Evolutionary conservation across 139 green algal genomes (phyloP), one percentile per base, ranked within the genome.

Genomic region (Micractinium sp.): DNA sequence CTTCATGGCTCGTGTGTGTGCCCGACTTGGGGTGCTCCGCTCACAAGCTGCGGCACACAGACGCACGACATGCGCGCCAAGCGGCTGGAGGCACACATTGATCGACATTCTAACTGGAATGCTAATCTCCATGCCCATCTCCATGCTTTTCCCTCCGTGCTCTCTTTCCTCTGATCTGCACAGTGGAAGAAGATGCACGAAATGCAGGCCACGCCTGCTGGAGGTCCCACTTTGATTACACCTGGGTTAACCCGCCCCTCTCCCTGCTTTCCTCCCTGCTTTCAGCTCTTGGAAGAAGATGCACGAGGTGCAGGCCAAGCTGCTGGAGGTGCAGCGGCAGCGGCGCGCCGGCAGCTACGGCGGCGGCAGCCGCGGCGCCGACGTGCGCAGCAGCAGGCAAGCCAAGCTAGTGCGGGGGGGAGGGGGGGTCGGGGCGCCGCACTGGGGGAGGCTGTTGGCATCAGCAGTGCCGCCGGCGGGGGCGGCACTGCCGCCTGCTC

Each of bases 181-280:
- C 77, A 90, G 86, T 93, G 90, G 87, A 91, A 90, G 60, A 93
- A 91, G 84, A 77, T 93, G 63, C 87, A 90, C 61, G 90, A 93
- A 22, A 13, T 79, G 77, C 53, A 19, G 19, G 56, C 27, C 35
- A 47, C 27, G 60, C 61, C 31, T 31, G 5, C 7, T 85, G 41
- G n/a, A n/a, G 18, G 66, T 20, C 41, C 2, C 3, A 20, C 41
- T 25, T 60, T 53, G 56, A 20, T 0, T 38, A 9, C 36, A 22
- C 82, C 29, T 7, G 9, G 12, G 35, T 36, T 27, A 2, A 71
- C 9, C 14, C 12, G 7, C 14, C 18, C 63, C 63, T 71, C 63
- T 5, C 20, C 33, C 47, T 12, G 13, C 1, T 19, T 82, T 19
- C 29, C n/a, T 53, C 9, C 33, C 15, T 82, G 20, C n/a, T 56